These are phyloP conservation scores for Coprinopsis cinerea DNA, from an alignment of 768 basidiomycete genomes.

Conservation along the genomic window DNA sequence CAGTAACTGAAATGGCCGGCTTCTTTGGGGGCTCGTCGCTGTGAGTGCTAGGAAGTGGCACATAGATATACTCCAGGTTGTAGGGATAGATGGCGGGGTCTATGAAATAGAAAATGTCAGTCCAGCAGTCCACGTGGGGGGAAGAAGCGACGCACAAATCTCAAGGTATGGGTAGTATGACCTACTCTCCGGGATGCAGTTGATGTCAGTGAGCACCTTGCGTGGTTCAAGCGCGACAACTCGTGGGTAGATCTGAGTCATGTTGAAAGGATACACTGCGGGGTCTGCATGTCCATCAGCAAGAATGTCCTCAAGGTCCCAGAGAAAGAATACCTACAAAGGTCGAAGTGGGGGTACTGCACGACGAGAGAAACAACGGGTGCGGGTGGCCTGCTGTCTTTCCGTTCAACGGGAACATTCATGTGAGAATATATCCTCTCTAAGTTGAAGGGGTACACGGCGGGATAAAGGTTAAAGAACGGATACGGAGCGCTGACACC, in stretches of 20 bases:
- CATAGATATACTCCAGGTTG: slow-evolving; percentile 7
- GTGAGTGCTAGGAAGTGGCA: neutral
- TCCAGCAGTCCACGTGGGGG: no score
- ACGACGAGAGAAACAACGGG: neutral
- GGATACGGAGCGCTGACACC: slow-evolving; percentile 14
- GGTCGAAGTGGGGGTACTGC: slow-evolving; percentile 17
- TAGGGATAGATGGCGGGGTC: slow-evolving; percentile 10
- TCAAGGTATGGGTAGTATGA: slow-evolving; percentile 1
- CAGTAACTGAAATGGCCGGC: neutral
- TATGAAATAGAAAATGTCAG: no score
- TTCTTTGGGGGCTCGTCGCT: neutral
- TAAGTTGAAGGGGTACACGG: slow-evolving; percentile 19
- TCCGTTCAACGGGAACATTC: no score
- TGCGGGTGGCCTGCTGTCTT: no score
- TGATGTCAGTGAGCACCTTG: no score
- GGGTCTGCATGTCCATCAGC: neutral
- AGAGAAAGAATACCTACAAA: slow-evolving; percentile 25
- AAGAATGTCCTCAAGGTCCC: no score
- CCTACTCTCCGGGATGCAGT: no score
- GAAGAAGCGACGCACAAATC: slow-evolving; percentile 2
- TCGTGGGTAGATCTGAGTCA: neutral
- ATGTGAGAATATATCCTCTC: slow-evolving; percentile 14
- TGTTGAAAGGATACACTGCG: neutral
- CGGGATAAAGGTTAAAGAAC: slow-evolving; percentile 18
- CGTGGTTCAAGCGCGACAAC: no score